Conservation (phyloP, 257 asterid genomes). For the Lycium barbarum region DNA sequence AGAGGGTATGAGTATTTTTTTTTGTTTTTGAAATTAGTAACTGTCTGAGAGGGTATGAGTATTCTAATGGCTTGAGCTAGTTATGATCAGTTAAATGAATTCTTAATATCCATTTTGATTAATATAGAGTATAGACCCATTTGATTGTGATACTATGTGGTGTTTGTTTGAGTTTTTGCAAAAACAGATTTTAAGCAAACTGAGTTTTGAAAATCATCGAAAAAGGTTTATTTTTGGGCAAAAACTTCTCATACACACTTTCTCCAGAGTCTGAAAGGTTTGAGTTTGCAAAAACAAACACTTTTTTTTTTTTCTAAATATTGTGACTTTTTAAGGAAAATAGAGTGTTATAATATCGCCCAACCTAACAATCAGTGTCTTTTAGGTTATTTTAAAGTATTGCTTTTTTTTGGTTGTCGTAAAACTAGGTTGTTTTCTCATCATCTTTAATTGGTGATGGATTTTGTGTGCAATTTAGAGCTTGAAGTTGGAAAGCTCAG, state of each 20-base stretch:
- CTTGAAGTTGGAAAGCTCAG: background rate
- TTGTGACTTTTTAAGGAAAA: background rate
- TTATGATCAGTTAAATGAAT: background rate
- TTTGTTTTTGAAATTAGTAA: too few species aligned
- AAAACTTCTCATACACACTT: background rate
- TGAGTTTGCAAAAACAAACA: background rate
- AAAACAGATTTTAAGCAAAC: too few species aligned
- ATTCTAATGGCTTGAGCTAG: too few species aligned
- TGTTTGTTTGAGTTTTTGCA: too few species aligned
- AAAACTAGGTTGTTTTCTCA: background rate
- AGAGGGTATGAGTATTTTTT: too few species aligned
- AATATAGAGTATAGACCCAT: background rate
- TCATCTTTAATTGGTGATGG: background rate
- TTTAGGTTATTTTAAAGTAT: too few species aligned
- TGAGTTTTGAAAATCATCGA: too few species aligned
- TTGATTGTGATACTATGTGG: background rate
- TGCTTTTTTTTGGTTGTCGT: background rate
- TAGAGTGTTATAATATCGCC: background rate
- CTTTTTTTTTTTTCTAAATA: background rate
- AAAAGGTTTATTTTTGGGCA: too few species aligned
- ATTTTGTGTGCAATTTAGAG: constrained; percentile 3
- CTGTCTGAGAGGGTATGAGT: too few species aligned
- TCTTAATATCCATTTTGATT: background rate
- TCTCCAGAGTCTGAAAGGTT: background rate
- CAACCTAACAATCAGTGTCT: too few species aligned